Evolutionary conservation across 768 basidiomycete species (phyloP), one percentile per base, ranked within the genome.

Genomic region (Boletus barrowsii): DNA sequence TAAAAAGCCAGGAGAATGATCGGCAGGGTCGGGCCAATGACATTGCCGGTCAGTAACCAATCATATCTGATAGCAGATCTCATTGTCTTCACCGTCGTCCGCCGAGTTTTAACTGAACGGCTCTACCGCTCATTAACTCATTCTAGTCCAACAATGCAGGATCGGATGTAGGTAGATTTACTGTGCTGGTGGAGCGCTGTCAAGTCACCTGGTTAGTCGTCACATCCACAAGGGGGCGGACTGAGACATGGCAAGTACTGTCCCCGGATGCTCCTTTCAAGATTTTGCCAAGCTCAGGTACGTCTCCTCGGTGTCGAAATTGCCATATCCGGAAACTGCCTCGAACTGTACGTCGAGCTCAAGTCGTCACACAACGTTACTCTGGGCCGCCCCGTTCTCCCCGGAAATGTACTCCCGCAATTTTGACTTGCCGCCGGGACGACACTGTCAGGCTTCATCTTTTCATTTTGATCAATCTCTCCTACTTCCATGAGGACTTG

Each of bases 141-240:
- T 46, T 58, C 13, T 35, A 13, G 43, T 59, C 30, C 36, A 59
- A 58, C 57, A 58, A 58, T 54, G 57, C 24, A 45, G 15, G 26
- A 20, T 29, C 29, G 15, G 20, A 14, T n/a, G 10, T 10, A 13
- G 39, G 37, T 33, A 10, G 32, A 51, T 47, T 14, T 49, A 41
- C 17, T 32, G 49, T 37, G 48, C 20, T 29, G 35, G 35, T 40
- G 54, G 54, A 39, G 53, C 43, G 15, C 37, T 46, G 47, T 45
- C 47, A 44, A 35, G 33, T 35, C 33, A 35, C n/a, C 29, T 32
- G 18, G 18, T n/a, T 8, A 11, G 35, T 52, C 49, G 18, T 11
- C 39, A 17, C 13, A 32, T 35, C 18, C 48, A 57, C 56, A 57
- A 51, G 10, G 4, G 11, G 5, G 11, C 29, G 35, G 26, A 40